These are phyloP conservation scores for Colletotrichum sp. DNA, from an alignment of 2,329 filamentous ascomycete genomes.

Conservation along the genomic window DNA sequence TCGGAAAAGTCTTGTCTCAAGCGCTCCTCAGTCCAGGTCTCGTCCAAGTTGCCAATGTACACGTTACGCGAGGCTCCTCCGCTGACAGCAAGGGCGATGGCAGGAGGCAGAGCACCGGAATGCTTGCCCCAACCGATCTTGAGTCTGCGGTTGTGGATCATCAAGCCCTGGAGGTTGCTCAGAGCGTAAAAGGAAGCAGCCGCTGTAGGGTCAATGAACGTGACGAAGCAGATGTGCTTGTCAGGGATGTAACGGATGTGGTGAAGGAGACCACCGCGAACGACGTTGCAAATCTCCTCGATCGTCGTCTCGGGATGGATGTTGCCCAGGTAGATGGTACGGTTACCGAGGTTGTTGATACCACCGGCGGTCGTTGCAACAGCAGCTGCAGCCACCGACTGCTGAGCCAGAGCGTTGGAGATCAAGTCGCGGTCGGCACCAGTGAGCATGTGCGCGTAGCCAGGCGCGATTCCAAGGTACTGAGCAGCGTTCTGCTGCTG, in stretches of 20 bases:
- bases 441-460: conserved; percentile 95
- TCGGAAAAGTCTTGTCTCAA: conserved; percentile 96
- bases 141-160: conserved; percentile 97
- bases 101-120: conserved; percentile 92
- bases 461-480: conserved; percentile 95
- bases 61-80: conserved; percentile 98
- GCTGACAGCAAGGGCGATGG: conserved; percentile 94
- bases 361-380: conserved; percentile 96
- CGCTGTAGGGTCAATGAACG: conserved; percentile 97
- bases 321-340: conserved; percentile 97
- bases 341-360: conserved; percentile 96
- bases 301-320: conserved; percentile 99
- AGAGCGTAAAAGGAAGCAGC: conserved; percentile 97
- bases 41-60: conserved; percentile 96
- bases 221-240: conserved; percentile 99
- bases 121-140: conserved; percentile 99
- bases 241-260: conserved; percentile 99
- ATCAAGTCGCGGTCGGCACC: conserved; percentile 96
- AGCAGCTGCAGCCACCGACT: conserved; percentile 94
- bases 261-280: conserved; percentile 91
- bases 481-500: conserved; percentile 99
- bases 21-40: conserved; percentile 96
- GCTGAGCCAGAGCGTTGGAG: conserved; percentile 93
- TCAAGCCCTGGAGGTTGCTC: conserved; percentile 95
- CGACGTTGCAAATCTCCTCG: conserved; percentile 99